A percentile compares a stretch with the other conserved stretches of the same genome.
phyloP scores from a whole-genome alignment of 495 filamentous ascomycete species.

The Cenococcum geophilum region DNA sequence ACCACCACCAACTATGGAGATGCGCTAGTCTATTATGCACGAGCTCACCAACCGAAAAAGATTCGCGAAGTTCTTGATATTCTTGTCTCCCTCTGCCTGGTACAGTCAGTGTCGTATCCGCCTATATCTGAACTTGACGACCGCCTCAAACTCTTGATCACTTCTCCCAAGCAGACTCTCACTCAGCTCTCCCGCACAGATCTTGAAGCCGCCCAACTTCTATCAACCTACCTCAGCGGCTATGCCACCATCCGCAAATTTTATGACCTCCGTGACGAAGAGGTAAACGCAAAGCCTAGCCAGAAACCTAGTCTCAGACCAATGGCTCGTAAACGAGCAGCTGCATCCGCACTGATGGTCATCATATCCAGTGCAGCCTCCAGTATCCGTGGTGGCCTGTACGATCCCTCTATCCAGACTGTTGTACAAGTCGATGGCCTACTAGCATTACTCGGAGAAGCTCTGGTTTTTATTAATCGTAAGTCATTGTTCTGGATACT shows the following conservation, averaged over 20 bases:
- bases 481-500: conserved; percentile 29
- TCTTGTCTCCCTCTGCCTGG: conserved; percentile 78
- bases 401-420: conserved; percentile 67
- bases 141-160: conserved; percentile 58
- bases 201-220: conserved; percentile 67
- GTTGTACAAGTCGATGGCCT: conserved; percentile 81
- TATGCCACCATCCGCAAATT: conserved; percentile 83
- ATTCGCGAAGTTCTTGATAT: conserved; percentile 75
- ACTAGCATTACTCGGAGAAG: conserved; percentile 77
- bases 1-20: conserved; percentile 68
- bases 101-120: conserved; percentile 75
- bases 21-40: conserved; percentile 78
- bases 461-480: conserved; percentile 65
- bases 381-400: conserved; percentile 81
- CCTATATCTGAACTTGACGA: conserved; percentile 60
- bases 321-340: conserved; percentile 55
- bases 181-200: conserved; percentile 59
- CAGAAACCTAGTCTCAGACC: conserved; percentile 22
- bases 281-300: conserved; percentile 29
- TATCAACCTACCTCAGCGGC: conserved; percentile 78
- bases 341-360: conserved; percentile 64
- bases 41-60: conserved; percentile 65
- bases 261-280: conserved; percentile 76
- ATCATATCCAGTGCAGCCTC: conserved; percentile 78
- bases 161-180: conserved; percentile 59